Conservation (phyloP, 2,329 filamentous ascomycete species). For the Hypomyces rosellus region DNA sequence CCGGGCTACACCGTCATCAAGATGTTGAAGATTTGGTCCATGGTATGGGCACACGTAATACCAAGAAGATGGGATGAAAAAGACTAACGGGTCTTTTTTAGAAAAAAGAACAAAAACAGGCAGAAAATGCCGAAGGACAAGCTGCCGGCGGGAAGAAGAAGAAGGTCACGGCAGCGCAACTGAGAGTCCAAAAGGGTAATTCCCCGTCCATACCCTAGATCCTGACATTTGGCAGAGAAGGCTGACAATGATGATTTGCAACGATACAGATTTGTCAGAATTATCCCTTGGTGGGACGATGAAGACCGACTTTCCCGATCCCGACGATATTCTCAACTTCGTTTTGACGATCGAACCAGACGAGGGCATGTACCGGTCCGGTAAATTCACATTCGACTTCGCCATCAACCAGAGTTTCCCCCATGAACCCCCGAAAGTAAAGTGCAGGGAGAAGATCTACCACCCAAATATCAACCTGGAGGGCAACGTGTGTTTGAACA, state of each 20-base stretch:
- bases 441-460: constrained; percentile 96
- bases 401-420: constrained; percentile 92
- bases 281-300: constrained; percentile 73
- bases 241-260: not conserved
- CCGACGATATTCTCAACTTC: constrained; percentile 83
- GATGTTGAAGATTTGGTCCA: constrained; percentile 99
- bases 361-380: constrained; percentile 82
- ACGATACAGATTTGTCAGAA: constrained; percentile 64
- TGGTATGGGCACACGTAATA: constrained; percentile 53
- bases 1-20: constrained; percentile 33
- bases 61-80: constrained; percentile 14
- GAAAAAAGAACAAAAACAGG: constrained; percentile 96
- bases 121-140: constrained; percentile 70
- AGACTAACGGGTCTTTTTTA: constrained; percentile 35
- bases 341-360: constrained; percentile 75
- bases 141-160: constrained; percentile 81
- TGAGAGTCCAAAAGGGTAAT: constrained; percentile 90
- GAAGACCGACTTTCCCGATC: constrained; percentile 73
- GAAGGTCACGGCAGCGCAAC: constrained; percentile 94
- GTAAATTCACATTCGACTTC: constrained; percentile 84
- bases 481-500: constrained; percentile 97
- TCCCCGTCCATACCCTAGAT: not conserved
- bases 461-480: constrained; percentile 98
- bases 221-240: not conserved
- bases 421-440: constrained; percentile 95